Percentiles rank a stretch among this genome's conserved stretches.
Evolutionary conservation across 2,329 filamentous ascomycete genomes (phyloP).

Genomic region (Metarhizium sp.): DNA sequence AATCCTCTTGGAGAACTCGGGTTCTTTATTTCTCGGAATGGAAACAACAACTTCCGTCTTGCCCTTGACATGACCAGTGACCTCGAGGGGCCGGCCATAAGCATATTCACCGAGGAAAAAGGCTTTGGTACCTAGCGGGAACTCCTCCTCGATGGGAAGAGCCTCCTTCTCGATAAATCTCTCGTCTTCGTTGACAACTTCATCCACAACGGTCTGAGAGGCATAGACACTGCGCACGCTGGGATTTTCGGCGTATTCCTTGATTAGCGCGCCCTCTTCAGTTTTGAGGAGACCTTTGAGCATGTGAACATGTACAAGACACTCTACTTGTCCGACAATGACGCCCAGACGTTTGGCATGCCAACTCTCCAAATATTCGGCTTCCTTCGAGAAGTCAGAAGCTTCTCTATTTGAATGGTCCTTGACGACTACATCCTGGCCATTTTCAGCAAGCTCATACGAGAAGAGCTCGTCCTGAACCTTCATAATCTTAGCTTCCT

Average conservation of each 20-base stretch:
- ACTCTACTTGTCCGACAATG: constrained; percentile 77
- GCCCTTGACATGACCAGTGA: constrained; percentile 63
- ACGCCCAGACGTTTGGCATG: constrained; percentile 91
- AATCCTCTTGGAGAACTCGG: constrained; percentile 70
- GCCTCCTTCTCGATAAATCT: constrained; percentile 87
- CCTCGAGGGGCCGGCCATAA: constrained; percentile 82
- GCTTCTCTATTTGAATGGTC: constrained; percentile 71
- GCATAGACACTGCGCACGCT: constrained; percentile 86
- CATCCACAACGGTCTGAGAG: constrained; percentile 82
- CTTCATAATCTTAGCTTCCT: constrained; percentile 81
- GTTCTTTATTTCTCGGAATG: constrained; percentile 60
- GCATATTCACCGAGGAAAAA: constrained; percentile 94
- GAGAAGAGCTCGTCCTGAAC: constrained; percentile 92
- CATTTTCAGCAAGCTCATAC: constrained; percentile 62
- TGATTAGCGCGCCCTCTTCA: constrained; percentile 81
- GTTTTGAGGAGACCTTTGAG: constrained; percentile 85
- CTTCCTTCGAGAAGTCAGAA: constrained; percentile 74
- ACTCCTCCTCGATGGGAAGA: constrained; percentile 85
- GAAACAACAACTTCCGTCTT: constrained; percentile 76
- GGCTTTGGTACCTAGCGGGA: constrained; percentile 69
- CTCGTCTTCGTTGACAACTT: constrained; percentile 82
- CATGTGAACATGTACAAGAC: constrained; percentile 86
- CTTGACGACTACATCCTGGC: constrained; percentile 53
- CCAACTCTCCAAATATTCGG: constrained; percentile 70
- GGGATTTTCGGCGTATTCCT: constrained; percentile 81